phyloP scores from a whole-genome alignment of 1,284 basidiomycete species.

The Gymnopus androsaceus region DNA sequence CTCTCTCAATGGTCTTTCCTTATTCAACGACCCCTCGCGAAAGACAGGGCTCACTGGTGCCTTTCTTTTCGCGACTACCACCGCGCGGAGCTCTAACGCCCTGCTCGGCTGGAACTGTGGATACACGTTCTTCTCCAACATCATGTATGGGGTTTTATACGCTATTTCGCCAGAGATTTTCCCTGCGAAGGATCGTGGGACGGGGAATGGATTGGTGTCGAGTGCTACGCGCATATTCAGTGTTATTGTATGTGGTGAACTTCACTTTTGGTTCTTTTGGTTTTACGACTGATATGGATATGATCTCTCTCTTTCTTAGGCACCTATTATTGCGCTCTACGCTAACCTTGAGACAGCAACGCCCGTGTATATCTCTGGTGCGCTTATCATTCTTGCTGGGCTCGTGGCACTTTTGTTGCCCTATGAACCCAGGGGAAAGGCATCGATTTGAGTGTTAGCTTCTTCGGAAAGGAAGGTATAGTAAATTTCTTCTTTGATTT shows the following conservation, averaged over 20 bases:
- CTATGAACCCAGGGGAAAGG: slow-evolving; percentile 69
- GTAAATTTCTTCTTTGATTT: too few relatives aligned
- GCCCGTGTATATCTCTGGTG: slow-evolving; percentile 73
- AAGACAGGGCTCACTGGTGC: slow-evolving; percentile 60
- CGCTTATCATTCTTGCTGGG: slow-evolving; percentile 63
- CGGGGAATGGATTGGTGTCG: slow-evolving; percentile 68
- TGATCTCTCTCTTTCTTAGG: slow-evolving; percentile 44
- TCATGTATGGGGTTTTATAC: slow-evolving; percentile 77
- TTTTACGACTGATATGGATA: too few relatives aligned
- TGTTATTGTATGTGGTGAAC: slow-evolving; percentile 48
- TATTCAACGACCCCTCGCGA: slow-evolving; percentile 33
- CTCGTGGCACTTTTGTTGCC: slow-evolving; percentile 68
- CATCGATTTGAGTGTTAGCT: slow-evolving; percentile 50
- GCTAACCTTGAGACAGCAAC: slow-evolving; percentile 60
- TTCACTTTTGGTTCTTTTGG: background rate
- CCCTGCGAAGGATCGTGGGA: slow-evolving; percentile 71
- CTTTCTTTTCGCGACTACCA: slow-evolving; percentile 71
- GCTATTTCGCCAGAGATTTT: slow-evolving; percentile 70
- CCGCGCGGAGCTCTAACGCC: slow-evolving; percentile 59
- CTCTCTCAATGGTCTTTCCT: slow-evolving; percentile 18
- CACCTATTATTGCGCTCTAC: slow-evolving; percentile 68
- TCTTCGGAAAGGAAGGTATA: too few relatives aligned
- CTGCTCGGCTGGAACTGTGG: slow-evolving; percentile 77
- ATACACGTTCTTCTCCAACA: slow-evolving; percentile 45
- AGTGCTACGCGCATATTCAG: slow-evolving; percentile 66